These are phyloP conservation scores for Volvox reticuliferus DNA, from an alignment of 139 green algal species.

Conservation along the genomic window DNA sequence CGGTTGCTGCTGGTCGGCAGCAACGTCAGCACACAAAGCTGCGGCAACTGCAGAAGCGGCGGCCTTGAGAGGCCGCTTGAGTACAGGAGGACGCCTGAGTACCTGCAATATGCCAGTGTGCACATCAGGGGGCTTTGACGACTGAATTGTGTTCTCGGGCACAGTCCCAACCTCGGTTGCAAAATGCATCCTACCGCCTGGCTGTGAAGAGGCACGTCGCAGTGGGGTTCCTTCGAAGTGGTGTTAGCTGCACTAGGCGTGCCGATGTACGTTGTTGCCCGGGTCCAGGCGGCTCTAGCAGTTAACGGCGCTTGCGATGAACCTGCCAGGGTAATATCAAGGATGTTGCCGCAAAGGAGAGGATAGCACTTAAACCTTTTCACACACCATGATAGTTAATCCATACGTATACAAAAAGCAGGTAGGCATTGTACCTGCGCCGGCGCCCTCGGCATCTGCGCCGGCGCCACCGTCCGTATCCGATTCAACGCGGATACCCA, in stretches of 20 bases:
- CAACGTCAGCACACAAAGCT: background rate
- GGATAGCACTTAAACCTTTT: too few relatives aligned
- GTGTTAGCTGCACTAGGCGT: background rate
- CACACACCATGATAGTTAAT: too few relatives aligned
- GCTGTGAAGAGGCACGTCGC: background rate
- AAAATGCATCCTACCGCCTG: too few relatives aligned
- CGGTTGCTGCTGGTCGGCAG: background rate
- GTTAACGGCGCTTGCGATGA: background rate
- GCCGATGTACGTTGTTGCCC: background rate
- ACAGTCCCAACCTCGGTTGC: too few relatives aligned
- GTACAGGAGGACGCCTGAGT: background rate
- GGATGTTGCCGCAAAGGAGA: too few relatives aligned
- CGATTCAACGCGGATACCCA: slow-evolving; percentile 9
- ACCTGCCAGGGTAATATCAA: background rate
- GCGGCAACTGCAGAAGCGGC: background rate
- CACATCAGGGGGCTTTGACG: too few relatives aligned
- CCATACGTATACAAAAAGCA: too few relatives aligned
- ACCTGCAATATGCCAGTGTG: background rate
- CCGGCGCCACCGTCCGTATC: background rate
- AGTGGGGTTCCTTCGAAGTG: background rate
- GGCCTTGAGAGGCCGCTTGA: background rate
- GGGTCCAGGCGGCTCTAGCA: background rate
- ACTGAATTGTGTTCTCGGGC: too few relatives aligned
- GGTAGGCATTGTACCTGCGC: background rate
- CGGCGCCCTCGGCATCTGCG: background rate